These are phyloP conservation scores for Odonthalia washingtoniensis DNA, from an alignment of 31 red algal species.

Conservation along the genomic window DNA sequence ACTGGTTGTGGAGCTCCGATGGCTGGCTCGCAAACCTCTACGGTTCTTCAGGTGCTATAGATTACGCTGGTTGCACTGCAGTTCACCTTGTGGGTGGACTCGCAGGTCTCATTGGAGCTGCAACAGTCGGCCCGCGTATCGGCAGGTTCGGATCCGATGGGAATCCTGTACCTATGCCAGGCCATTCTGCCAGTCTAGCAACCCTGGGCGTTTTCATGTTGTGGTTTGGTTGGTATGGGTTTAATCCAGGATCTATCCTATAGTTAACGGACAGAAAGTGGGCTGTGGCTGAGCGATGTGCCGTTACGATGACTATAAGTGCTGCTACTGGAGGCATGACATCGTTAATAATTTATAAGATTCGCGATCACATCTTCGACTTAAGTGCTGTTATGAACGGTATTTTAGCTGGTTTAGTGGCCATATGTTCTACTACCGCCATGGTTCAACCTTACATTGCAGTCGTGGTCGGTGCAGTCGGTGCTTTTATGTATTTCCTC, in stretches of 20 bases:
- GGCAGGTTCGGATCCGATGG: constrained; percentile 93
- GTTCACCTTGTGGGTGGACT: constrained; percentile 96
- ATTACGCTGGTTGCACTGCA: constrained; percentile 94
- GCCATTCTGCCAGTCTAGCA: constrained; percentile 85
- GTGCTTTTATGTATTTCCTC: too few species aligned
- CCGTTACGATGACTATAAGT: constrained; percentile 86
- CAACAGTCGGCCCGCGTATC: constrained; percentile 90
- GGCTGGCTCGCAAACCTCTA: constrained; percentile 61
- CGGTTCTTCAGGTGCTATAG: constrained; percentile 72
- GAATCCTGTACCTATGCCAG: constrained; percentile 81
- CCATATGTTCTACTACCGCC: too few species aligned
- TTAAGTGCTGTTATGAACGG: constrained; percentile 85
- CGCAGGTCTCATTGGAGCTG: constrained; percentile 76
- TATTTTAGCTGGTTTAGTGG: constrained; percentile 91
- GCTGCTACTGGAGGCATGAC: constrained; percentile 77
- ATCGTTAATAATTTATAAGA: constrained; percentile 72
- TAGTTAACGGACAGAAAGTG: constrained; percentile 46
- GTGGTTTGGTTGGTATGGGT: constrained; percentile 99
- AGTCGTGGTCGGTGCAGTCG: too few species aligned
- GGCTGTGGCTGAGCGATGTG: constrained; percentile 56
- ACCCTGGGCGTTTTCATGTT: constrained; percentile 92
- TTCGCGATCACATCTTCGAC: constrained; percentile 82
- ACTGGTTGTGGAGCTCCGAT: constrained; percentile 92
- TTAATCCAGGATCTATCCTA: constrained; percentile 95
- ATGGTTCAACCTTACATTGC: too few species aligned